Conservation (phyloP, 352 stramenopile genomes). For the Hyaloperonospora arabidopsidis region DNA sequence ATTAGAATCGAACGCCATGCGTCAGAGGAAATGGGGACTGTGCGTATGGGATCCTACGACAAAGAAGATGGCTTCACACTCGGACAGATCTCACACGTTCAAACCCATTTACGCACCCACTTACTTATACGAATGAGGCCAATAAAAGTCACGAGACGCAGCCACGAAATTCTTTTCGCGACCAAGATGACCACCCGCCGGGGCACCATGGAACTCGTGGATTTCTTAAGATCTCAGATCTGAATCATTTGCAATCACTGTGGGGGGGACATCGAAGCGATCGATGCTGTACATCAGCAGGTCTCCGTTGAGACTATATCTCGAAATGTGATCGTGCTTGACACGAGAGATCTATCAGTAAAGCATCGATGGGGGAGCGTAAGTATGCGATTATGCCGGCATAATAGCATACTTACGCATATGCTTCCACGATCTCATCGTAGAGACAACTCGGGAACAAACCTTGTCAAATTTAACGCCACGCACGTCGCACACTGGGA, state of each 20-base stretch:
- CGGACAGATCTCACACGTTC: too few species aligned
- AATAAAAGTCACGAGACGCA: slow-evolving; percentile 1
- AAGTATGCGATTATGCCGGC: neutral
- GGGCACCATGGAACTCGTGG: slow-evolving; percentile 13
- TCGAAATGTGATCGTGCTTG: neutral
- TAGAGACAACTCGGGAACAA: too few species aligned
- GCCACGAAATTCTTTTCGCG: slow-evolving; percentile 18
- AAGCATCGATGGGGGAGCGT: too few species aligned
- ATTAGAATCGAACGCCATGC: neutral
- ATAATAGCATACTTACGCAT: neutral
- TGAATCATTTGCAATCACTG: neutral
- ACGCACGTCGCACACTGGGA: too few species aligned
- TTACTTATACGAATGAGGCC: neutral
- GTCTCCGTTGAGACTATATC: neutral
- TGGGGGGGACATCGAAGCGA: slow-evolving; percentile 4
- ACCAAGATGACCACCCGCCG: slow-evolving; percentile 12
- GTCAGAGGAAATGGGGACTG: neutral
- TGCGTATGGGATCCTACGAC: neutral
- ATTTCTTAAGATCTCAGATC: slow-evolving; percentile 2
- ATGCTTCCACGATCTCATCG: neutral
- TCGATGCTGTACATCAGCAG: neutral
- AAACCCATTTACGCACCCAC: too few species aligned
- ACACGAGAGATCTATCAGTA: neutral
- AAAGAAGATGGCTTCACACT: neutral
- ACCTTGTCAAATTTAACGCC: too few species aligned